phyloP scores from a whole-genome alignment of 1,284 basidiomycete genomes.

The Ceratobasidium papillatum region DNA sequence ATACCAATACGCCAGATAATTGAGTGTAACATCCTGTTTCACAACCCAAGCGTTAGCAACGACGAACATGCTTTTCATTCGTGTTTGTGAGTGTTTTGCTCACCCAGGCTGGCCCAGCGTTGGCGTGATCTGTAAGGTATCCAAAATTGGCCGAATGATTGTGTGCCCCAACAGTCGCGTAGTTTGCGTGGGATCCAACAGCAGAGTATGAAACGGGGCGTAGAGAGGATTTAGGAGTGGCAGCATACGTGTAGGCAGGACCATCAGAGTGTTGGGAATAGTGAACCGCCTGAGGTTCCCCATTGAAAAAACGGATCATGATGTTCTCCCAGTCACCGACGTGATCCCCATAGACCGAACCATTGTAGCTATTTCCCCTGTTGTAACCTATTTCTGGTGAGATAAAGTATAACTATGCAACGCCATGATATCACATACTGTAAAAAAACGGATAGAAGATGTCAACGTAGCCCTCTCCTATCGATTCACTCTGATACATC shows the following conservation, averaged over 20 bases:
- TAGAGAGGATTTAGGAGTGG: conserved; percentile 21
- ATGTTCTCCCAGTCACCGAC: conserved; percentile 53
- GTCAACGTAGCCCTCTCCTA: conserved; percentile 52
- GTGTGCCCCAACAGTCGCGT: conserved; percentile 32
- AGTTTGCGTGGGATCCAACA: conserved; percentile 37
- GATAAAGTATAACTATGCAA: not conserved
- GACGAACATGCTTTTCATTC: not conserved
- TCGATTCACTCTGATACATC: conserved; percentile 17
- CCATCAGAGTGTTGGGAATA: conserved; percentile 54
- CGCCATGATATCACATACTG: not conserved
- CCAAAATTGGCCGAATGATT: conserved; percentile 37
- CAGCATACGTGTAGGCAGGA: conserved; percentile 46
- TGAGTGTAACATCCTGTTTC: conserved; percentile 22
- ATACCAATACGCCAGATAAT: conserved; percentile 36
- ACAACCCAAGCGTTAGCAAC: not conserved
- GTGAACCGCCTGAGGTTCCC: conserved; percentile 50
- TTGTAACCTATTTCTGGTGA: conserved; percentile 47
- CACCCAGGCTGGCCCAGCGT: conserved; percentile 32
- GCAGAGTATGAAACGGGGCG: conserved; percentile 39
- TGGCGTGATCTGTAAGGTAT: conserved; percentile 30
- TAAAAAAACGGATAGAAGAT: conserved; percentile 51
- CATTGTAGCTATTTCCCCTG: conserved; percentile 49
- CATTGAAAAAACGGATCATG: conserved; percentile 54
- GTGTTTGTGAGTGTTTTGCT: not conserved
- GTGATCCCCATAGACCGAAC: conserved; percentile 47